Evolutionary conservation across 352 stramenopile genomes (phyloP).

Genomic region (Globisporangium cystogenes): DNA sequence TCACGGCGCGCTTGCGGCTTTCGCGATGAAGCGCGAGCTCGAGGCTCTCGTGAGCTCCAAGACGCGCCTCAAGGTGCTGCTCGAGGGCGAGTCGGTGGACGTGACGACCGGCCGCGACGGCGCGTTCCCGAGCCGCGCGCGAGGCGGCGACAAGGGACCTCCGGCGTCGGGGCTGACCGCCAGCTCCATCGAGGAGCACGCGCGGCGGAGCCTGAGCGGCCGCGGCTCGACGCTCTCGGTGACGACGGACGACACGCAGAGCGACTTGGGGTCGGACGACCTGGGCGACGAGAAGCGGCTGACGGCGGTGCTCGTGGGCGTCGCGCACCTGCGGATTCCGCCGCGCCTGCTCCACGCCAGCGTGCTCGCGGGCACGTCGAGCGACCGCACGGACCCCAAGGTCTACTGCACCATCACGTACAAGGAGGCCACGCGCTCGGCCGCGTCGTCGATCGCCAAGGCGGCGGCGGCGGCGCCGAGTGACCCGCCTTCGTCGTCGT

Average conservation of each 20-base stretch:
- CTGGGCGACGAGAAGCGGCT: slow-evolving; percentile 62
- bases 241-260: slow-evolving; percentile 60
- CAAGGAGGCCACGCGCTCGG: slow-evolving; percentile 68
- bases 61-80: slow-evolving; percentile 53
- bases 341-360: slow-evolving; percentile 26
- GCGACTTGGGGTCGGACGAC: slow-evolving; percentile 57
- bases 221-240: slow-evolving; percentile 28
- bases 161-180: slow-evolving; percentile 22
- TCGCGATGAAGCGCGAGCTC: slow-evolving; percentile 46
- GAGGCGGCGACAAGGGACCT: slow-evolving; percentile 6
- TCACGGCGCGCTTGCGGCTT: slow-evolving; percentile 24
- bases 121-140: slow-evolving; percentile 6
- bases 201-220: slow-evolving; percentile 1
- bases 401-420: slow-evolving; percentile 83
- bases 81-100: slow-evolving; percentile 70
- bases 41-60: slow-evolving; percentile 60
- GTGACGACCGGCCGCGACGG: slow-evolving; percentile 46
- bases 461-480: too few species aligned
- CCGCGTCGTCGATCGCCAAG: slow-evolving; percentile 61
- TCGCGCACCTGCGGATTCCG: slow-evolving; percentile 65
- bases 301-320: slow-evolving; percentile 66
- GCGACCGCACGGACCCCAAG: slow-evolving; percentile 38
- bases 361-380: slow-evolving; percentile 22
- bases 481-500: not conserved
- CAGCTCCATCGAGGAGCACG: slow-evolving; percentile 12